These are phyloP conservation scores for Trametes sp. DNA, from an alignment of 1,284 basidiomycete species.

Conservation along the genomic window DNA sequence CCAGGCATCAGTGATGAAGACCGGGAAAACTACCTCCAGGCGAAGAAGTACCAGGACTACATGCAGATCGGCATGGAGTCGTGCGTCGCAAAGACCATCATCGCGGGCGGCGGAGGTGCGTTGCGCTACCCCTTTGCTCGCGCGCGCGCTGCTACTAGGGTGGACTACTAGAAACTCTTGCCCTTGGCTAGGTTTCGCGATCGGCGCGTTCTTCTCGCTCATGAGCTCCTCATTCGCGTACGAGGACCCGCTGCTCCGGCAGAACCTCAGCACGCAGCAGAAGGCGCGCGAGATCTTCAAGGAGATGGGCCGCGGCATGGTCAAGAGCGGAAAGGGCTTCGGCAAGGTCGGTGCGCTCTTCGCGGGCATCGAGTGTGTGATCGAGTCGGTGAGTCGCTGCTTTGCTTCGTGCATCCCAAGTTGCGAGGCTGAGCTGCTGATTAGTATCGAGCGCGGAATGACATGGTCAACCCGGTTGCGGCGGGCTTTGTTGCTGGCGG, in stretches of 20 bases:
- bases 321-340: constrained; percentile 89
- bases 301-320: constrained; percentile 96
- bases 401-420: background rate
- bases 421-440: background rate
- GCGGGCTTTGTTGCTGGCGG: constrained; percentile 82
- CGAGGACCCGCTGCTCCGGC: constrained; percentile 89
- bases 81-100: constrained; percentile 81
- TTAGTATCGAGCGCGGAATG: constrained; percentile 95
- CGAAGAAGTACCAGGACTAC: constrained; percentile 78
- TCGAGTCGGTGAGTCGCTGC: constrained; percentile 86
- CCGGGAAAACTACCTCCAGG: constrained; percentile 69
- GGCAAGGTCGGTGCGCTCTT: constrained; percentile 95
- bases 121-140: constrained; percentile 23
- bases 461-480: constrained; percentile 84
- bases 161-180: constrained; percentile 36
- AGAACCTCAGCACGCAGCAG: constrained; percentile 69
- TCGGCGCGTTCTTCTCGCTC: constrained; percentile 95
- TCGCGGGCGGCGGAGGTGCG: constrained; percentile 85
- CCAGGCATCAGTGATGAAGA: constrained; percentile 87
- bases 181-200: constrained; percentile 73
- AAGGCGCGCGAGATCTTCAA: constrained; percentile 90
- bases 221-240: constrained; percentile 97
- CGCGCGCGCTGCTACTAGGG: constrained; percentile 12
- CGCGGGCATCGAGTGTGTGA: constrained; percentile 93
- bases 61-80: constrained; percentile 81